Evolutionary conservation across 1,284 basidiomycete genomes (phyloP), one percentile per base, ranked within the genome.

Genomic region (Ceratobasidium sp.): DNA sequence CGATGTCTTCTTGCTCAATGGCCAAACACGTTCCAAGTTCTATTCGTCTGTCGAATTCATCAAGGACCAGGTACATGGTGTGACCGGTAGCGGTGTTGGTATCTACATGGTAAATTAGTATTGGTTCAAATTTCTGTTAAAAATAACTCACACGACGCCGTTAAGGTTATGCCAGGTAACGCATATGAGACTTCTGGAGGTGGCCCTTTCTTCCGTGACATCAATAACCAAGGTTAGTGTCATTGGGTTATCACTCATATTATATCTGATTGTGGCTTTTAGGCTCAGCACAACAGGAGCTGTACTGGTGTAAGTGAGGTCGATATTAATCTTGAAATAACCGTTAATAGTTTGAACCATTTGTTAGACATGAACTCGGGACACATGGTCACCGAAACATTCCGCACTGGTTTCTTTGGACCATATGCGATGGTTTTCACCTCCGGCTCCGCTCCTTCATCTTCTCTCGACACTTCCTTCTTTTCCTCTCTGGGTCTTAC

Each of bases 1-100:
- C 0, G 87, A 88, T 78, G 86, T 88, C 15, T 87, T 83, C 81
- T 57, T 82, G 22, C 76, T 87, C 54, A 84, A 86, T 76, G 86
- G 86, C 1, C 84, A 87, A 79, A 88, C 86, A 1, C 84, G 86
- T 15, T 87, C 86, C 56, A 87, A 88, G 80, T 88, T 74, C 61
- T 74, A 74, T 46, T 74, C 71, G 2, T 74, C 71, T 11, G 71
- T 74, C 54, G 8, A 61, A n/a, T 74, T 74, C 34, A 64, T 64
- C 34, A 56, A 65, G 29, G 71, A 74, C 22, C 43, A 69, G 29
- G 76, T 64, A 49, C 76, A 64, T 34, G 76, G 76, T 29, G 67
- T 76, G 9, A 70, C 66, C 13, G 76, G 76, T 22, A 68, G 44
- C 44, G 76, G 76, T 25, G 67, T 76, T 25, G 76, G 76, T 44